Conservation (phyloP, 768 basidiomycete species). For the Butyriboletus loyo region DNA sequence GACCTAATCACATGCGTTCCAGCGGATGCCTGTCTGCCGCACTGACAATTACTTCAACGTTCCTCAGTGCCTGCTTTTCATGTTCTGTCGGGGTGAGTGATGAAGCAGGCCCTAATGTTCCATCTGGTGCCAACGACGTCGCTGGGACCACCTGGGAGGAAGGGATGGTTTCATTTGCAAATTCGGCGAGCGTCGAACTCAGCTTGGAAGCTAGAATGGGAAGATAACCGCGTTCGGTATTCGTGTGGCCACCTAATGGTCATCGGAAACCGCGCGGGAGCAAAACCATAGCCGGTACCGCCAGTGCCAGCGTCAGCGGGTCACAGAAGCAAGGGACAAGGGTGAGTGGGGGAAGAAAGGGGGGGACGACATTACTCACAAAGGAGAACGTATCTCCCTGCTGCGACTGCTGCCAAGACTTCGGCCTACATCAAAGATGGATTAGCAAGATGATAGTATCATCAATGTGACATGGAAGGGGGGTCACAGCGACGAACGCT, state of each 20-base stretch:
- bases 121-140: constrained; percentile 30
- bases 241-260: constrained; percentile 78
- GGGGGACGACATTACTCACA: constrained; percentile 48
- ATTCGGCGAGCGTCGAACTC: constrained; percentile 43
- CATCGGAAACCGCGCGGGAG: constrained; percentile 18
- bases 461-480: constrained; percentile 13
- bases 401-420: constrained; percentile 74
- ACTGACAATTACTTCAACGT: constrained; percentile 68
- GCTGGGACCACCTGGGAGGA: constrained; percentile 6
- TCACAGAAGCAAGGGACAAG: constrained; percentile 10
- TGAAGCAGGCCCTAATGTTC: constrained; percentile 12
- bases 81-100: constrained; percentile 31
- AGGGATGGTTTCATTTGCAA: constrained; percentile 21
- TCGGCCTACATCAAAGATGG: constrained; percentile 61
- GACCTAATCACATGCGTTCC: constrained; percentile 47
- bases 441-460: background rate
- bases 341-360: background rate
- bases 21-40: constrained; percentile 73
- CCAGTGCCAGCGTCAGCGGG: constrained; percentile 6
- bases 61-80: constrained; percentile 24
- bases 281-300: constrained; percentile 15
- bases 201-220: constrained; percentile 68
- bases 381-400: constrained; percentile 76
- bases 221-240: constrained; percentile 94
- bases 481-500: background rate